Conservation (phyloP, 2,329 filamentous ascomycete genomes). For the Colletotrichum cereale region DNA sequence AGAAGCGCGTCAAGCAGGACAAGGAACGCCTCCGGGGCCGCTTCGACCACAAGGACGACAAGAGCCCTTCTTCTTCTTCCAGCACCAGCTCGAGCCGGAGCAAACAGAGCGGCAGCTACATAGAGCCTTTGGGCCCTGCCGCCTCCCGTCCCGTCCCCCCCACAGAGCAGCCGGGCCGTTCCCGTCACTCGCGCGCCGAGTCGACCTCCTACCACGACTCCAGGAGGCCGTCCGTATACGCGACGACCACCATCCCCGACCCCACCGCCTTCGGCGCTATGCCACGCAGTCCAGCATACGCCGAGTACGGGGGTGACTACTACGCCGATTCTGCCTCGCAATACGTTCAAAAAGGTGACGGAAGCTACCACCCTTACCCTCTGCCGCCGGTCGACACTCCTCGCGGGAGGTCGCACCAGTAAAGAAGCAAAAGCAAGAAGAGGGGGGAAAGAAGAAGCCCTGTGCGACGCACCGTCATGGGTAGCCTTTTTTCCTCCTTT, state of each 20-base stretch:
- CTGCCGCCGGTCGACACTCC: constrained; percentile 44
- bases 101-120: constrained; percentile 48
- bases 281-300: constrained; percentile 46
- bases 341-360: constrained; percentile 47
- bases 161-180: constrained; percentile 7
- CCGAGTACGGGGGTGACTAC: constrained; percentile 45
- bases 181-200: constrained; percentile 15
- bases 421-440: background rate
- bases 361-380: constrained; percentile 52
- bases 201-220: constrained; percentile 23
- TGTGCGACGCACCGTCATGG: constrained; percentile 31
- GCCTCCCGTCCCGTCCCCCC: constrained; percentile 14
- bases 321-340: constrained; percentile 44
- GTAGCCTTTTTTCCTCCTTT: constrained; percentile 3
- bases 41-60: constrained; percentile 50
- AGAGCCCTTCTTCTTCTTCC: constrained; percentile 43
- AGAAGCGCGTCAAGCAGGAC: constrained; percentile 46
- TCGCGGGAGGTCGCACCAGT: constrained; percentile 28
- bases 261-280: constrained; percentile 45
- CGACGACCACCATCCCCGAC: constrained; percentile 25
- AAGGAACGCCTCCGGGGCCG: constrained; percentile 54
- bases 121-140: constrained; percentile 37
- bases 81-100: constrained; percentile 36
- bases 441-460: constrained; percentile 1
- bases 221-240: constrained; percentile 18